Evolutionary conservation across 441 rosid genomes (phyloP), one percentile per base, ranked within the genome.

Genomic region (Eutrema salsugineum): DNA sequence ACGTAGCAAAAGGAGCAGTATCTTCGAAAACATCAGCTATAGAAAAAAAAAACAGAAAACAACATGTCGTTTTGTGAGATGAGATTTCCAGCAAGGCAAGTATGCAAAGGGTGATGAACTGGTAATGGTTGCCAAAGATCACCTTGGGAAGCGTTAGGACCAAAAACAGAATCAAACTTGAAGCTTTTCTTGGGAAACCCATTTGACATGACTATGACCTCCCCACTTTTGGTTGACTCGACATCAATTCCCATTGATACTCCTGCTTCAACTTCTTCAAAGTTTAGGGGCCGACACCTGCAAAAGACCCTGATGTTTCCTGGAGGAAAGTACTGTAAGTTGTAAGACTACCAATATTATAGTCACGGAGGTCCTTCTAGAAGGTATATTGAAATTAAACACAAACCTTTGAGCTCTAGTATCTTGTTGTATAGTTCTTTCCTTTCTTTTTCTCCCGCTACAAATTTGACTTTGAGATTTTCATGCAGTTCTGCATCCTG

Each of bases 281-380:
- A 43, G 71, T 91, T 88, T 70, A 95, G 81, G 69, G 98, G 96
- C 70, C 99, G 82, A 63, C 99, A 92, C 65, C 98, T 83, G 83
- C 99, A 95, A 73, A 89, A 91, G 74, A 95, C 98, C 83, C 93
- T 86, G 71, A 95, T 92, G 75, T 95, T 95, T 79, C 99, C 99
- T 95, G 94, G 44, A 79, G 72, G 59, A 54, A 38, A 59, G 24
- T 63, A 50, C 27, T n/a, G 58, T 68, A 65, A 54, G 68, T 39
- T 60, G 39, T 59, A 33, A 77, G 40, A 44, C 62, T 42, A 40
- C 65, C 22, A 65, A 59, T 53, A n/a, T n/a, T 22, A 10, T 69
- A 20, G 50, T 42, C 15, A 58, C 36, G 59, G 49, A 57, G 36
- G 47, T 70, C 24, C 48, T 16, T 50, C 38, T 38, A 39, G 20